Evolutionary conservation across 371 early-diverging fungal species (phyloP), one percentile per base, ranked within the genome.

Genomic region (Saksenaea oblongispora): DNA sequence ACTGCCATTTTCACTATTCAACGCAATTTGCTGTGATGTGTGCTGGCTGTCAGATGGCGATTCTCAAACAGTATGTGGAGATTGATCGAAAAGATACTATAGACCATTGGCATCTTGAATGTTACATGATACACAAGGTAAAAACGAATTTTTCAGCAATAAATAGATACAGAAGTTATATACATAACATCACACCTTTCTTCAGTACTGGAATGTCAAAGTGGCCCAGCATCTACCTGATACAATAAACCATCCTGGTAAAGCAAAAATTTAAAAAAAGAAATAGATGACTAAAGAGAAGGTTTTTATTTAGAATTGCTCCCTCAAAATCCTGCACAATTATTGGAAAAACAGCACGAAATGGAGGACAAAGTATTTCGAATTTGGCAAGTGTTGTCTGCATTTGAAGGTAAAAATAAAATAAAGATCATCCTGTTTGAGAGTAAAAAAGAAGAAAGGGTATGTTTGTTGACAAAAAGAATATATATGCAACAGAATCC

Each of bases 41-140:
- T 73, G 91, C 94, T 10, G 97, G 98, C 15, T 98, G 98, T 72
- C 84, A 91, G 59, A 93, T 91, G 66, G 92, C 95, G 22, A 95
- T 98, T 37, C 79, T 98, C 62, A 93, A 94, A 74, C 93, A 93
- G 60, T 98, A 94, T 77, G 89, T 98, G 34, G 96, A 98, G 70
- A 93, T 94, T 62, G 90, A 86, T 66, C 82, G 84, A 54, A 91
- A 91, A 67, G 85, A 88, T 64, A 70, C 80, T 56, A 87, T 91
- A 24, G 90, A 89, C 56, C 91, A 93, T 62, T 98, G 98, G 98
- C 98, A 98, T 76, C 96, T 96, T 13, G 95, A 96, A 72, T 98
- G 98, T 74, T 98, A 98, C 73, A 97, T 96, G 97, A 94, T 98
- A 56, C 91, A 93, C 83, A 96, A 94, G 76, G 76, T 76, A 66